These are phyloP conservation scores for Plantago lanceolata DNA, from an alignment of 305 asterid species.

Conservation along the genomic window DNA sequence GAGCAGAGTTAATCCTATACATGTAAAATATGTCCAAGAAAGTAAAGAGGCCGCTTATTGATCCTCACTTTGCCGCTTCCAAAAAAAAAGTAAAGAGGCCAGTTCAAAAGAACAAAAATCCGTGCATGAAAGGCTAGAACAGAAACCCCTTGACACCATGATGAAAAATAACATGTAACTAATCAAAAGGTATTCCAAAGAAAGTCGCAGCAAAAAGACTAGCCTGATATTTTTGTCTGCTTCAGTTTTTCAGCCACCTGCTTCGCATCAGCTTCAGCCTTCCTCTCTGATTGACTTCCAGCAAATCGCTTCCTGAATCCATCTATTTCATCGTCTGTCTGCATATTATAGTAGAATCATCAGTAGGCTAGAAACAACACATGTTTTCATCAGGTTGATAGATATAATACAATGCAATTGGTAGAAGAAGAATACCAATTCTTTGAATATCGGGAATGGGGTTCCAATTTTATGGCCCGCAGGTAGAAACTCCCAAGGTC, in stretches of 20 bases:
- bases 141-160: not conserved
- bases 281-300: slow-evolving; percentile 92
- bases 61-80: no score
- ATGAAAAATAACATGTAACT: not conserved
- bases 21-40: no score
- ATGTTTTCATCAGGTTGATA: slow-evolving; percentile 8
- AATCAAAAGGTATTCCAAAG: not conserved
- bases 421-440: slow-evolving; percentile 51
- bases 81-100: no score
- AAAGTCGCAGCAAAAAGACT: slow-evolving; percentile 2
- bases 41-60: no score
- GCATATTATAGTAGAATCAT: slow-evolving; percentile 30
- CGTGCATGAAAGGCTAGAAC: no score
- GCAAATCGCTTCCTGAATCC: slow-evolving; percentile 57
- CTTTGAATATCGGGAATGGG: slow-evolving; percentile 72
- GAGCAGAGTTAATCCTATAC: no score
- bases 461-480: slow-evolving; percentile 86
- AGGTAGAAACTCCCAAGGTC: slow-evolving; percentile 78
- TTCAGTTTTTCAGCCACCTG: slow-evolving; percentile 54
- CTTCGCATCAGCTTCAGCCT: slow-evolving; percentile 62
- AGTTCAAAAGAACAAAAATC: no score
- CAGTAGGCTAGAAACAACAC: slow-evolving; percentile 18
- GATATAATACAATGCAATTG: slow-evolving; percentile 16
- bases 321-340: slow-evolving; percentile 76
- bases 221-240: slow-evolving; percentile 66